A percentile compares a stretch with the other conserved stretches of the same genome.
These are phyloP conservation scores for Thelonectria rubi DNA, from an alignment of 2,329 filamentous ascomycete species.

Conservation along the genomic window DNA sequence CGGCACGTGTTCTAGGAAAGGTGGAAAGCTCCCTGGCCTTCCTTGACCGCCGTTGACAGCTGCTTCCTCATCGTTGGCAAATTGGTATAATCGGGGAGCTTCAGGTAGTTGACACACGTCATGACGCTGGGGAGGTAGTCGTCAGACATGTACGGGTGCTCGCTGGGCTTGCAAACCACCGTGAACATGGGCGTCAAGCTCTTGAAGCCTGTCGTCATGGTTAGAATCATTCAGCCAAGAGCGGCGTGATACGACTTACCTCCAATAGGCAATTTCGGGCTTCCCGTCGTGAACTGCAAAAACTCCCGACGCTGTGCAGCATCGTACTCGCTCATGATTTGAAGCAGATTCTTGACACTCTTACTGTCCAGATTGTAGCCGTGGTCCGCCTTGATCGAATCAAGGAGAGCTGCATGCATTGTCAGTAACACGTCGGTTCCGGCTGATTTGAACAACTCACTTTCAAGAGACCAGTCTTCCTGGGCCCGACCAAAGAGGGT, in stretches of 20 bases:
- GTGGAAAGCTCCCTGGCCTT: constrained; percentile 98
- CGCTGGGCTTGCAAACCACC: constrained; percentile 98
- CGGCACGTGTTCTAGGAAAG: constrained; percentile 69
- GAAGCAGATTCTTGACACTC: constrained; percentile 90
- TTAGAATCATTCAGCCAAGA: constrained; percentile 43
- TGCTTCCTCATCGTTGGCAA: constrained; percentile 80
- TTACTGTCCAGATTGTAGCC: constrained; percentile 98
- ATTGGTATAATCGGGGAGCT: constrained; percentile 91
- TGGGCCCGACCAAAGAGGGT: constrained; percentile 92
- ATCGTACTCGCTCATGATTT: constrained; percentile 90
- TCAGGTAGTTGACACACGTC: constrained; percentile 99
- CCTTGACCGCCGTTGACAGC: constrained; percentile 85
- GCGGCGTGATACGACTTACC: constrained; percentile 66
- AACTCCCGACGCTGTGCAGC: constrained; percentile 85
- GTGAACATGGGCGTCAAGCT: constrained; percentile 98
- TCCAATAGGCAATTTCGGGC: constrained; percentile 96
- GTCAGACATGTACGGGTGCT: constrained; percentile 90
- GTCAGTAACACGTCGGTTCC: constrained; percentile 24
- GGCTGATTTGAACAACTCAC: constrained; percentile 62
- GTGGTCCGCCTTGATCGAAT: constrained; percentile 98
- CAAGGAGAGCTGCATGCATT: constrained; percentile 78
- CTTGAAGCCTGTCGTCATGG: constrained; percentile 78
- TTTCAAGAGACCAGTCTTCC: constrained; percentile 98
- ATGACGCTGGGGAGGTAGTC: constrained; percentile 99
- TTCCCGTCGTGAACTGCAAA: constrained; percentile 96